Percentiles rank a stretch among this genome's conserved stretches.
Evolutionary conservation across 2,329 filamentous ascomycete genomes (phyloP).

Genomic region (Cladosporium velox): DNA sequence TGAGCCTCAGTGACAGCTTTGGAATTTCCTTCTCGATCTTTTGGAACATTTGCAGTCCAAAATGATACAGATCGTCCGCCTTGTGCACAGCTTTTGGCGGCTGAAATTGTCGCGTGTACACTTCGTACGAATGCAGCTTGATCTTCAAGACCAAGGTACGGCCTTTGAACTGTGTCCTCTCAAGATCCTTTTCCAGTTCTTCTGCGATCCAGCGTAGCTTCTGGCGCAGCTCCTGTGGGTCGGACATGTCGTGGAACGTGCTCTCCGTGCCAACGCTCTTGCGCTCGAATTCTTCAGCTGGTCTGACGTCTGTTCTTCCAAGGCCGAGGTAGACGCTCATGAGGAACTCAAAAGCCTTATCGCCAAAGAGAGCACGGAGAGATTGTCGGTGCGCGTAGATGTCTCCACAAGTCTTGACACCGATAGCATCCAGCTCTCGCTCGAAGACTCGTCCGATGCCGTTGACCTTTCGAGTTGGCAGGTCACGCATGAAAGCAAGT

Average conservation of each 20-base stretch:
- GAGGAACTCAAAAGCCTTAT: constrained; percentile 87
- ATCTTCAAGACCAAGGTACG: constrained; percentile 90
- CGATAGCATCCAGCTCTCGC: constrained; percentile 83
- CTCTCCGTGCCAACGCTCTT: constrained; percentile 94
- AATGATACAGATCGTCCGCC: constrained; percentile 82
- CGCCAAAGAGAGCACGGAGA: constrained; percentile 77
- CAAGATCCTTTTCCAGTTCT: constrained; percentile 83
- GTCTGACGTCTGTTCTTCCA: constrained; percentile 80
- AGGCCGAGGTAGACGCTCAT: constrained; percentile 82
- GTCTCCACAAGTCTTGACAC: constrained; percentile 84
- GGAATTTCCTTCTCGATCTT: constrained; percentile 85
- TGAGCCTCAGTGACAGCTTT: constrained; percentile 74
- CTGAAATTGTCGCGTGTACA: constrained; percentile 78
- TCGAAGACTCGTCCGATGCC: constrained; percentile 94
- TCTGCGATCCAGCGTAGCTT: constrained; percentile 81
- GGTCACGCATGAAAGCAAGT: constrained; percentile 78
- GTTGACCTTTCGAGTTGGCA: constrained; percentile 89
- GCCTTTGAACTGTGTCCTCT: constrained; percentile 78
- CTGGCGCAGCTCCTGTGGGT: constrained; percentile 66
- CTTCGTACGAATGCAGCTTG: constrained; percentile 92
- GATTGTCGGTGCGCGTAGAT: constrained; percentile 76
- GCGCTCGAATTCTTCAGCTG: constrained; percentile 83
- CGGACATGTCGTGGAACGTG: constrained; percentile 80
- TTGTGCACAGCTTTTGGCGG: constrained; percentile 70
- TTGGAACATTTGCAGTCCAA: constrained; percentile 75